Evolutionary conservation across 345 rosid genomes (phyloP).

Genomic region (Camelina laxa): DNA sequence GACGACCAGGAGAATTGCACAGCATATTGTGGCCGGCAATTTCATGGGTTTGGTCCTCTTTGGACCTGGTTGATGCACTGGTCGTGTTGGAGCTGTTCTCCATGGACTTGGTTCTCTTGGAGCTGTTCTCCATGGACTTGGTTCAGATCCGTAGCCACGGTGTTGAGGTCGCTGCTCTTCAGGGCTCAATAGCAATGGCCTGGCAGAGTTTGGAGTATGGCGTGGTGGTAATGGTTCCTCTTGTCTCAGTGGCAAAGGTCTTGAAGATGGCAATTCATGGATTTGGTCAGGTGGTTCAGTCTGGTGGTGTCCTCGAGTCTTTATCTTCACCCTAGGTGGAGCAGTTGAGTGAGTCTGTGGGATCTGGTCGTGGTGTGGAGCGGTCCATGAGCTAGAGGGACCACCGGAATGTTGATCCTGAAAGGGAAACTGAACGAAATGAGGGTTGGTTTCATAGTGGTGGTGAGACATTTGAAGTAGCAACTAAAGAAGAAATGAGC

Average conservation of each 20-base stretch:
- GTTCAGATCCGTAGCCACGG: conserved; percentile 22
- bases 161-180: conserved; percentile 30
- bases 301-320: conserved; percentile 42
- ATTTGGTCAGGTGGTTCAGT: conserved; percentile 26
- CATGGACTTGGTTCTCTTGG: conserved; percentile 37
- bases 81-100: conserved; percentile 38
- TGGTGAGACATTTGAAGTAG: conserved; percentile 48
- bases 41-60: conserved; percentile 46
- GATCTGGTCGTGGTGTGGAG: conserved; percentile 33
- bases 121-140: conserved; percentile 36
- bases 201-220: conserved; percentile 33
- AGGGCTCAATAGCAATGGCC: conserved; percentile 22
- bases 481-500: conserved; percentile 16
- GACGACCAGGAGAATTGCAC: conserved; percentile 62
- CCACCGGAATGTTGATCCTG: conserved; percentile 44
- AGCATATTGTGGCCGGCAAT: conserved; percentile 60
- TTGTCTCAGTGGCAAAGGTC: conserved; percentile 44
- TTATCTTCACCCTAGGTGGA: conserved; percentile 33
- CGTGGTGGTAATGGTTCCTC: conserved; percentile 40
- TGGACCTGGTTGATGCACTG: conserved; percentile 29
- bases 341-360: conserved; percentile 27
- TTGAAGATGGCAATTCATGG: conserved; percentile 38
- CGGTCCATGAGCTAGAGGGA: conserved; percentile 33
- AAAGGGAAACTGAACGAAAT: conserved; percentile 45
- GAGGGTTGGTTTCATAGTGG: conserved; percentile 66